These are phyloP conservation scores for Fonsecaea pugnacius DNA, from an alignment of 2,329 filamentous ascomycete genomes.

Conservation along the genomic window DNA sequence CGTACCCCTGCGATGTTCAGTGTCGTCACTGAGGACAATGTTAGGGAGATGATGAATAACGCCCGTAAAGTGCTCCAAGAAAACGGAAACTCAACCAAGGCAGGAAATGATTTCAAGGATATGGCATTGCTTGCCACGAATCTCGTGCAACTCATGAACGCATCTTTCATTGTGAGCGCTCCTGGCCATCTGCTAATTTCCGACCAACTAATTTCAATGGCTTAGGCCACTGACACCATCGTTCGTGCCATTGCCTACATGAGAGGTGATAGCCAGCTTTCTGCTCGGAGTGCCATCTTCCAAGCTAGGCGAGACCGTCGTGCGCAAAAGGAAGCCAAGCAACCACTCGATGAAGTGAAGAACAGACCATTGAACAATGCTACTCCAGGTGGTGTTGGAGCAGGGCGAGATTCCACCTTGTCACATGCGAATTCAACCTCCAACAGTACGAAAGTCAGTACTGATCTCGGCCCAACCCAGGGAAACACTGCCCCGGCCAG, in stretches of 20 bases:
- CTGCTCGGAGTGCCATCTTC: conserved; percentile 6
- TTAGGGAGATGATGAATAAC: conserved; percentile 15
- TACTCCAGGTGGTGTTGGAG: background rate
- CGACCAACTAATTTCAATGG: background rate
- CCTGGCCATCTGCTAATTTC: background rate
- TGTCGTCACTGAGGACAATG: conserved; percentile 3
- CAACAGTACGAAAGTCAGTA: background rate
- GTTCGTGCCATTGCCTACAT: conserved; percentile 22
- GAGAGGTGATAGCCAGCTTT: conserved; percentile 12
- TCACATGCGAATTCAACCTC: background rate
- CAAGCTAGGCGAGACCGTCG: conserved; percentile 13
- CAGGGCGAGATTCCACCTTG: background rate
- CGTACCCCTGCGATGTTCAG: conserved; percentile 9
- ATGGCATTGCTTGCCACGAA: conserved; percentile 17
- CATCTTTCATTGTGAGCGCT: conserved; percentile 19
- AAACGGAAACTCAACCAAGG: background rate
- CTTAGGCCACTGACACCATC: conserved; percentile 22
- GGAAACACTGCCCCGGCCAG: background rate
- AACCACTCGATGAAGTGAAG: background rate
- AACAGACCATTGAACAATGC: background rate
- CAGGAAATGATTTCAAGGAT: conserved; percentile 5
- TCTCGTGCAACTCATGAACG: conserved; percentile 24
- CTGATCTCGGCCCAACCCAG: background rate
- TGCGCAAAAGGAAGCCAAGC: conserved; percentile 7
- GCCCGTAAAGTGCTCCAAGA: conserved; percentile 3